Percentiles rank a stretch among this genome's conserved stretches.
phyloP scores from a whole-genome alignment of 495 filamentous ascomycete genomes.

The Trichocladium uniseriatum region DNA sequence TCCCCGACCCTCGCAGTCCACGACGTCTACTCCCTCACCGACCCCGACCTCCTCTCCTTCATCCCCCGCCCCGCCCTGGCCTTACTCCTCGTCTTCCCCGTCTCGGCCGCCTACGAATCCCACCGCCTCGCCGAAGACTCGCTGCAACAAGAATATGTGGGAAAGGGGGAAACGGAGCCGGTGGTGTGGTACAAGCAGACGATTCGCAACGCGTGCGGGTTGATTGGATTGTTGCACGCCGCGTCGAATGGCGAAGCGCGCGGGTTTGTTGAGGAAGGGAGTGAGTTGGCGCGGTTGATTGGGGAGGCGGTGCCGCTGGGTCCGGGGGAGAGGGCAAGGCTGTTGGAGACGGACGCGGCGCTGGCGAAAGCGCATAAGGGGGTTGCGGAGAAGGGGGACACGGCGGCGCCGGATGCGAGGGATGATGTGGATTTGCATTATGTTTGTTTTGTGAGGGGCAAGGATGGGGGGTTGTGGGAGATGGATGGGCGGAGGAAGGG shows the following conservation, averaged over 20 bases:
- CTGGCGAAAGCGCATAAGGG: constrained; percentile 64
- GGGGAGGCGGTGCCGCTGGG: constrained; percentile 39
- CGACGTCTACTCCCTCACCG: constrained; percentile 77
- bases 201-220: constrained; percentile 73
- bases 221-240: constrained; percentile 71
- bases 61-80: constrained; percentile 76
- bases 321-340: constrained; percentile 51
- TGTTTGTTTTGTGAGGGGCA: constrained; percentile 72
- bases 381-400: constrained; percentile 64
- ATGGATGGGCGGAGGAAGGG: constrained; percentile 72
- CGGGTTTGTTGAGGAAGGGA: constrained; percentile 35
- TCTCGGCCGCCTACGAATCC: constrained; percentile 60
- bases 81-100: constrained; percentile 76
- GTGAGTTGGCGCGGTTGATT: constrained; percentile 35
- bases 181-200: constrained; percentile 83
- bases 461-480: constrained; percentile 66
- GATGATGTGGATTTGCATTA: constrained; percentile 71
- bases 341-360: constrained; percentile 62
- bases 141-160: constrained; percentile 35
- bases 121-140: constrained; percentile 57
- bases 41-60: constrained; percentile 67
- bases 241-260: constrained; percentile 47
- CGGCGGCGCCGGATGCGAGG: constrained; percentile 55
- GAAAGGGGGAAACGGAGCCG: constrained; percentile 38
- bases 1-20: constrained; percentile 57